A percentile compares a stretch with the other conserved stretches of the same genome.
phyloP scores from a whole-genome alignment of 306 rosid species.

The Corylus americana region DNA sequence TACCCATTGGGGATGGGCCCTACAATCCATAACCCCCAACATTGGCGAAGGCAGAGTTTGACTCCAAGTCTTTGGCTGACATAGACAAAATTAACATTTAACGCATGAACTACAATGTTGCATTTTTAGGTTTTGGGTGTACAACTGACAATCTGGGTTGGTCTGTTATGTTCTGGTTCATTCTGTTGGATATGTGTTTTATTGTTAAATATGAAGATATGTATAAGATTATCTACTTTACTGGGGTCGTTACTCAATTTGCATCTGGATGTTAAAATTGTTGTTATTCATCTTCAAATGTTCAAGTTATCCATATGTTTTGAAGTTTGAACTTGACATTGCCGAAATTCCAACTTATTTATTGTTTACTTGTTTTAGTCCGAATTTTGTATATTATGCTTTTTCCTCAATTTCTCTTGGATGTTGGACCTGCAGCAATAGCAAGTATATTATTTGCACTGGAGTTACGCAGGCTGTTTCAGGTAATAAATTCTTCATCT shows the following conservation, averaged over 20 bases:
- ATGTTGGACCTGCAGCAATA: conserved; percentile 60
- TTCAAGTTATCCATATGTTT: neutral
- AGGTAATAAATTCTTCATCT: conserved; percentile 48
- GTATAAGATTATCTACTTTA: neutral
- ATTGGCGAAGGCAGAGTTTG: no score
- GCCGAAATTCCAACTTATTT: neutral
- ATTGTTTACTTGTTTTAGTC: neutral
- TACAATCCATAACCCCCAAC: neutral
- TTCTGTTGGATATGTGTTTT: neutral
- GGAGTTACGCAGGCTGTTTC: conserved; percentile 48
- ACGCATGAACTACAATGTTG: no score
- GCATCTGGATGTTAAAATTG: neutral
- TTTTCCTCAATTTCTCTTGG: conserved; percentile 18
- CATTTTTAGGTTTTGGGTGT: neutral
- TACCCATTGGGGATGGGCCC: neutral
- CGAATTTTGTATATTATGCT: conserved; percentile 7
- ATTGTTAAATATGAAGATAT: neutral
- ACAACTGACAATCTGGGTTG: neutral
- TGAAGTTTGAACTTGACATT: neutral
- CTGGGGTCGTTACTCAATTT: neutral
- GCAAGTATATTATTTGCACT: conserved; percentile 64
- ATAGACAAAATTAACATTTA: neutral
- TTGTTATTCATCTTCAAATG: neutral
- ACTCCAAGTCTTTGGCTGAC: no score
- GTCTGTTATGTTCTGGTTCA: neutral